phyloP scores from a whole-genome alignment of 179 eudicot genomes.

The Sideroxylon spinosum region DNA sequence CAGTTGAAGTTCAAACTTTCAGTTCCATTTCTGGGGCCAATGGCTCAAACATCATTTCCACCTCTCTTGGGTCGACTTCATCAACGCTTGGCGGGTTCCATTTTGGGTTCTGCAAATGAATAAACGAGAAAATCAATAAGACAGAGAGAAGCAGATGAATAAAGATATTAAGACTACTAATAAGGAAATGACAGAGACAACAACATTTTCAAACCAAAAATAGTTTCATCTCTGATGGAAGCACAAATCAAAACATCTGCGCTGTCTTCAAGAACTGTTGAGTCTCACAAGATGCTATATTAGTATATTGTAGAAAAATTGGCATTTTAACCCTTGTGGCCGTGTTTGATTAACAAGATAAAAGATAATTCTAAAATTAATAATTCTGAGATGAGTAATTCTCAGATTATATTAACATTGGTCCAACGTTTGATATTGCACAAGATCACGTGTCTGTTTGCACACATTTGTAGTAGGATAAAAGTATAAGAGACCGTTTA shows the following conservation, averaged over 20 bases:
- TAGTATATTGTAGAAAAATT: too few relatives aligned
- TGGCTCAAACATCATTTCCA: slow-evolving; percentile 69
- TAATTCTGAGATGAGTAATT: too few relatives aligned
- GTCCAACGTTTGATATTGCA: too few relatives aligned
- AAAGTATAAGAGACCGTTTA: too few relatives aligned
- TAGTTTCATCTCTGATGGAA: not conserved
- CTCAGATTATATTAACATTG: too few relatives aligned
- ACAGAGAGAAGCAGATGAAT: not conserved
- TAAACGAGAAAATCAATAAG: not conserved
- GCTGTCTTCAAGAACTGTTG: too few relatives aligned
- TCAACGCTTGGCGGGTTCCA: slow-evolving; percentile 76
- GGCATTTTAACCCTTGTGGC: too few relatives aligned
- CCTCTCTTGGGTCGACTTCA: slow-evolving; percentile 53
- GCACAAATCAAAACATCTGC: not conserved
- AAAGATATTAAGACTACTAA: not conserved
- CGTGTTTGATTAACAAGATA: too few relatives aligned
- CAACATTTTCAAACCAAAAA: not conserved
- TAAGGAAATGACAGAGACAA: not conserved
- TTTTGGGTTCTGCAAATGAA: slow-evolving; percentile 62
- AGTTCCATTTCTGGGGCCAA: slow-evolving; percentile 50
- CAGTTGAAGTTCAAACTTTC: slow-evolving; percentile 34
- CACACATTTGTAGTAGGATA: too few relatives aligned
- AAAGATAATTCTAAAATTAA: too few relatives aligned
- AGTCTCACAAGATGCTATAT: too few relatives aligned
- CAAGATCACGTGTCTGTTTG: too few relatives aligned